Conservation (phyloP, 78 protist species). For the Chrysochromulina tobinii region DNA sequence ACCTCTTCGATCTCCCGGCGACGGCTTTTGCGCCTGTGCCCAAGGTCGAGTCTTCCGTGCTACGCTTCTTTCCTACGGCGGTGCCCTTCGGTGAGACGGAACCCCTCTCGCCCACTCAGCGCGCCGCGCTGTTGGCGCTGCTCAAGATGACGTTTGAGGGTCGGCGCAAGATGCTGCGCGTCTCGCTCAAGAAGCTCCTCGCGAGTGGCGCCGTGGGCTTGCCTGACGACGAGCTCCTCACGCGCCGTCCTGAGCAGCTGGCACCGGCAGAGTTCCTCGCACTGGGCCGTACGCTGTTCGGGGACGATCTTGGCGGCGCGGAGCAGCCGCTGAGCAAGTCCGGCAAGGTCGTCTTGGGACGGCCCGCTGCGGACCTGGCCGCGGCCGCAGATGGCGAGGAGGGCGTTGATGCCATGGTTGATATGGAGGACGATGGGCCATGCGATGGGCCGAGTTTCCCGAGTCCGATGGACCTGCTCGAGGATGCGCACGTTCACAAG, state of each 20-base stretch:
- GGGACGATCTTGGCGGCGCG: no score
- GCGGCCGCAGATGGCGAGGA: no score
- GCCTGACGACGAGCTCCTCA: neutral
- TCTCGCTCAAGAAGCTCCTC: neutral
- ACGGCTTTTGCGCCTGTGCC: neutral
- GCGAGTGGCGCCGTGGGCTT: no score
- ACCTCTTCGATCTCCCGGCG: constrained; percentile 24
- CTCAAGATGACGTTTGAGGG: neutral
- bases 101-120: neutral
- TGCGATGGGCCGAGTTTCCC: no score
- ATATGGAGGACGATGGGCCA: no score
- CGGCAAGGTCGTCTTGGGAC: no score
- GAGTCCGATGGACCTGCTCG: no score
- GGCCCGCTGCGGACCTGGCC: no score
- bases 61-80: neutral
- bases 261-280: neutral
- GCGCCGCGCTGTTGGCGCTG: neutral
- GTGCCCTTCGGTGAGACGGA: neutral
- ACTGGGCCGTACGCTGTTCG: no score
- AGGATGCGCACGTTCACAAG: no score
- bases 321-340: no score
- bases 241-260: constrained; percentile 2
- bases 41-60: neutral
- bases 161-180: constrained; percentile 46
- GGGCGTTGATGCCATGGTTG: no score